Conservation (phyloP, 1,284 basidiomycete genomes). For the Puccinia hordei region DNA sequence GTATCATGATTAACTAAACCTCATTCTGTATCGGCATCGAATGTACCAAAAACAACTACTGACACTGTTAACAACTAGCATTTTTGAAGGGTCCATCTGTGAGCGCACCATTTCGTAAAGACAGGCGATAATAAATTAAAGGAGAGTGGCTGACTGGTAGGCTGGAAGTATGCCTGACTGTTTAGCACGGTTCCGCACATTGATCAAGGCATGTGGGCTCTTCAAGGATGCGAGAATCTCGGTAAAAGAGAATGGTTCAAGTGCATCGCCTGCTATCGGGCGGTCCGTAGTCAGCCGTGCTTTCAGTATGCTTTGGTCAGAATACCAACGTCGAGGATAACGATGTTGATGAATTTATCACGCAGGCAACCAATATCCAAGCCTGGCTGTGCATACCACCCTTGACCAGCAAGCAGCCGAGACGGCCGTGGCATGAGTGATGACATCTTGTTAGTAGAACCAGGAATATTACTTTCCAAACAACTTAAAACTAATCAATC, state of each 20-base stretch:
- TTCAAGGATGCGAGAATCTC: slow-evolving; percentile 35
- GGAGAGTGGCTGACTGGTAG: slow-evolving; percentile 29
- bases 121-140: neutral
- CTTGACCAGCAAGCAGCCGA: too few relatives aligned
- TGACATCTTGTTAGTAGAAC: too few relatives aligned
- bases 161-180: slow-evolving; percentile 47
- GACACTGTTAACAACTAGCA: slow-evolving; percentile 14
- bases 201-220: slow-evolving; percentile 46
- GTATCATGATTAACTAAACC: neutral
- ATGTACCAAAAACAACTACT: neutral
- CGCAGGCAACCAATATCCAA: too few relatives aligned
- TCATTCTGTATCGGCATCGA: neutral
- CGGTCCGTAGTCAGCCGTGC: slow-evolving; percentile 24
- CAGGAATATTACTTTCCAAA: too few relatives aligned
- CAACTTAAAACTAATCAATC: too few relatives aligned
- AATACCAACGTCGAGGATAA: too few relatives aligned
- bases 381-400: too few relatives aligned
- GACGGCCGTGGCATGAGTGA: too few relatives aligned
- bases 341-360: too few relatives aligned
- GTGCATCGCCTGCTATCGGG: neutral
- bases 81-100: neutral
- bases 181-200: slow-evolving; percentile 25
- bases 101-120: neutral
- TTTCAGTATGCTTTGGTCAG: slow-evolving; percentile 8
- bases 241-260: slow-evolving; percentile 26